Base-by-base conservation (phyloP, 768 basidiomycete genomes). In the Boletus rufocinnamomeus region DNA sequence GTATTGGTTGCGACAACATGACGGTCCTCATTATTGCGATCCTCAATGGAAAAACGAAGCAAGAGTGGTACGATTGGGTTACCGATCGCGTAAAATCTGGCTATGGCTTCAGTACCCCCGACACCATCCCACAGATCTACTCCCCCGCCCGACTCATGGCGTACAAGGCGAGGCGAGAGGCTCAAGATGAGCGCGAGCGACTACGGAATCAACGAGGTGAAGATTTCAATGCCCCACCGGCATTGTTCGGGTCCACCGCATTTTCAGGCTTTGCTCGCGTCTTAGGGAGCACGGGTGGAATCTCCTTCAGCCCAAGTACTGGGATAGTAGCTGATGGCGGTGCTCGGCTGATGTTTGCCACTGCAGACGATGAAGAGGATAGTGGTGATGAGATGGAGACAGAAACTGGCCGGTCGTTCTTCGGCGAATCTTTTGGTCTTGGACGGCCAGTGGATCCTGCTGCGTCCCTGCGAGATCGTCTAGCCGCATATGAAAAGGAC, bases 1-100 rank as follows among this genome's bases (percentile, higher is more conserved):
- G 97, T 14, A 92, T 98, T 62, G 97, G 97, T 21, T 98, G 96
- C 72, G 97, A 99, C 77, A 98, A 99, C 78, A 99, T 99, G 97
- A 99, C 97, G 0, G 79, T 97, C 50, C 82, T 98, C 64, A 84
- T 99, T 52, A 83, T 98, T 57, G 97, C 93, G 8, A 74, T 99
- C 46, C 82, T 95, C 34, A 83, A 90, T 61, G 95, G 92, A 41
- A 85, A 86, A 59, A 91, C 93, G n/a, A 84, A 88, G 72, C 89
- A 91, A 63, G 86, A 95, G 69, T 98, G 97, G 97, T 91, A 91
- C 67, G 71, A 81, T 38, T 98, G 96, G 96, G 74, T 99, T 58
- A 83, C 79, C 47, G 84, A 93, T 50, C 86, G 95, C 40, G 91
- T 95, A 48, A 81, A 92, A 69, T 80, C 79, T 23, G 79, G 84